Base-by-base conservation (phyloP, 768 basidiomycete species). In the Suillus spraguei region DNA sequence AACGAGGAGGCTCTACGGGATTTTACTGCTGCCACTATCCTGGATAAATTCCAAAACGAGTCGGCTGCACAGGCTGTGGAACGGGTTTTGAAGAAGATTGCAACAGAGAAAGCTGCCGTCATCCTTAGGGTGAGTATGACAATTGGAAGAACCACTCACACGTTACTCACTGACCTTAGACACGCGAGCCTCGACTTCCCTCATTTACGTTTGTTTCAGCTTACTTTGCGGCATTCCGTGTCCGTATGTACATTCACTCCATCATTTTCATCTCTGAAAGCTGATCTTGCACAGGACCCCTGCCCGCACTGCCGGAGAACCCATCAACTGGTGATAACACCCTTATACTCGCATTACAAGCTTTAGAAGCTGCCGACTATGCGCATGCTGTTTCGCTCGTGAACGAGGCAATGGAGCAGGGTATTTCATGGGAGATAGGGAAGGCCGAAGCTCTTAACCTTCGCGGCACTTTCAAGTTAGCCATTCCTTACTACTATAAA, bases 221-320 rank as follows among this genome's bases (percentile, higher is more conserved):
- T 0, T 99, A 99, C 80, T 95, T 99, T 73, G 90, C 94, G 64
- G 97, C 97, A 10, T 99, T 99, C 90, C 88, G 97, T 67, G 81
- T 89, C 62, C 89, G 94, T 92, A 69, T 68, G 91, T 81, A 16
- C 28, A 49, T 56, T 49, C 38, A 33, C 16, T 50, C n/a, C n/a
- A n/a, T 64, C 24, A 47, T 20, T 10, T n/a, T 54, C n/a, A 9
- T 59, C n/a, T 59, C n/a, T 14, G 17, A 46, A 1, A 20, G 41
- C 22, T 32, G 41, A 41, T 24, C 61, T 53, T 5, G 17, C 56
- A 2, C 69, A 93, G 90, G 87, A 52, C 76, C 89, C 8, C 81
- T 84, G 49, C 95, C 92, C 14, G 69, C 77, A 0, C 83, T 96
- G 44, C 93, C 96, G 20, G 90, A 88, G 66, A 82, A 79, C 47